Conservation (phyloP, 768 basidiomycete genomes). For the Boletus sp. region DNA sequence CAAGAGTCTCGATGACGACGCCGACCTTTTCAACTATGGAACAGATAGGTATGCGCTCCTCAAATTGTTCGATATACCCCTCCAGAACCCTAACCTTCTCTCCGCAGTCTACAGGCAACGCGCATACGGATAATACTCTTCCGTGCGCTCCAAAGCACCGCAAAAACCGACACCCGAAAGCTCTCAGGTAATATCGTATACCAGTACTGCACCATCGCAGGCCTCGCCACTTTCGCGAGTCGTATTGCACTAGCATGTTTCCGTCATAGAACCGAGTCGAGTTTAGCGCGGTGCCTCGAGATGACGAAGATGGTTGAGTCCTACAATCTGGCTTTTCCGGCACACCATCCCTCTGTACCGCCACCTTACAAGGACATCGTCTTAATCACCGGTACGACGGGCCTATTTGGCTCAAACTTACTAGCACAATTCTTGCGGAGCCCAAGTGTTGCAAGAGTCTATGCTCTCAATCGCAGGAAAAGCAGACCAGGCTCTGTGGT, state of each 20-base stretch:
- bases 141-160: slow-evolving; percentile 30
- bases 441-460: slow-evolving; percentile 21
- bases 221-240: slow-evolving; percentile 18
- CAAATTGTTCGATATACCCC: background rate
- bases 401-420: slow-evolving; percentile 32
- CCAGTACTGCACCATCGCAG: slow-evolving; percentile 34
- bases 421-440: slow-evolving; percentile 22
- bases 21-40: slow-evolving; percentile 12
- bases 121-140: slow-evolving; percentile 42
- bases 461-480: slow-evolving; percentile 29
- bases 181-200: slow-evolving; percentile 37
- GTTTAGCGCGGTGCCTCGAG: slow-evolving; percentile 11
- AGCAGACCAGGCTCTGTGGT: slow-evolving; percentile 13
- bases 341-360: slow-evolving; percentile 1
- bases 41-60: slow-evolving; percentile 7
- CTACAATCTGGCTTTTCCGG: slow-evolving; percentile 8
- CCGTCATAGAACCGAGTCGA: slow-evolving; percentile 14
- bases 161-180: slow-evolving; percentile 17
- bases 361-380: slow-evolving; percentile 13
- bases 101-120: slow-evolving; percentile 38
- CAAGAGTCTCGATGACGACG: slow-evolving; percentile 8
- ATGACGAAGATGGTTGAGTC: slow-evolving; percentile 12
- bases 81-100: background rate
- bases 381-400: slow-evolving; percentile 37
- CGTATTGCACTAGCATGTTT: slow-evolving; percentile 8